phyloP scores from a whole-genome alignment of 257 asterid genomes.

The Solanum pennellii region DNA sequence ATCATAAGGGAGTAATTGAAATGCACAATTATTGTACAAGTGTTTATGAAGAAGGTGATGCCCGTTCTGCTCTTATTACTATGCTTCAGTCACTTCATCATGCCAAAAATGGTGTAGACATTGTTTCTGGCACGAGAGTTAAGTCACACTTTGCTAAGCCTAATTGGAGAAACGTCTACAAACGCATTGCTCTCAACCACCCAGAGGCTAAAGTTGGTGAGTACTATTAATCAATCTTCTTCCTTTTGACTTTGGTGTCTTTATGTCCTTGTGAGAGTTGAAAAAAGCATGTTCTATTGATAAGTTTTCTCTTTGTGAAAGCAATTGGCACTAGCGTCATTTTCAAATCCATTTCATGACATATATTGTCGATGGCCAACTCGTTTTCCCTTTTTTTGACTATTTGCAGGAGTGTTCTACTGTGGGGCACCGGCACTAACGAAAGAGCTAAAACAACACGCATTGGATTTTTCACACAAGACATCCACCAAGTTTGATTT shows the following conservation, averaged over 20 bases:
- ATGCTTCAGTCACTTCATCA: slow-evolving; percentile 82
- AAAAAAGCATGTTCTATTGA: background rate
- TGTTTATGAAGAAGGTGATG: slow-evolving; percentile 85
- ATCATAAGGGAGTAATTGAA: slow-evolving; percentile 56
- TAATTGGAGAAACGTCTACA: slow-evolving; percentile 69
- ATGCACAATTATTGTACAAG: slow-evolving; percentile 92
- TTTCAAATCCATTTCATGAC: background rate
- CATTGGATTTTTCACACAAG: slow-evolving; percentile 61
- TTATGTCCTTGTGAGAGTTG: background rate
- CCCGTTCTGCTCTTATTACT: slow-evolving; percentile 72
- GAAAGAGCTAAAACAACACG: slow-evolving; percentile 47
- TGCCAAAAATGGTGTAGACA: slow-evolving; percentile 72
- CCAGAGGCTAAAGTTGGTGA: slow-evolving; percentile 51
- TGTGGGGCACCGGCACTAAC: slow-evolving; percentile 90
- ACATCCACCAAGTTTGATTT: slow-evolving; percentile 76
- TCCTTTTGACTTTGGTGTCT: background rate
- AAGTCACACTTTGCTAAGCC: slow-evolving; percentile 93
- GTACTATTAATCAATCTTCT: background rate
- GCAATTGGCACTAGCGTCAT: background rate
- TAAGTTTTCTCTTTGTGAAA: background rate
- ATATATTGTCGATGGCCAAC: background rate
- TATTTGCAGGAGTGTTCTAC: slow-evolving; percentile 71
- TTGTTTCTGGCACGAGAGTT: slow-evolving; percentile 78
- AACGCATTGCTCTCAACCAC: slow-evolving; percentile 64
- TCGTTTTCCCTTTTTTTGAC: background rate